Evolutionary conservation across 169 alveolate species (phyloP), one percentile per base, ranked within the genome.

Genomic region (Plasmodium ovale): DNA sequence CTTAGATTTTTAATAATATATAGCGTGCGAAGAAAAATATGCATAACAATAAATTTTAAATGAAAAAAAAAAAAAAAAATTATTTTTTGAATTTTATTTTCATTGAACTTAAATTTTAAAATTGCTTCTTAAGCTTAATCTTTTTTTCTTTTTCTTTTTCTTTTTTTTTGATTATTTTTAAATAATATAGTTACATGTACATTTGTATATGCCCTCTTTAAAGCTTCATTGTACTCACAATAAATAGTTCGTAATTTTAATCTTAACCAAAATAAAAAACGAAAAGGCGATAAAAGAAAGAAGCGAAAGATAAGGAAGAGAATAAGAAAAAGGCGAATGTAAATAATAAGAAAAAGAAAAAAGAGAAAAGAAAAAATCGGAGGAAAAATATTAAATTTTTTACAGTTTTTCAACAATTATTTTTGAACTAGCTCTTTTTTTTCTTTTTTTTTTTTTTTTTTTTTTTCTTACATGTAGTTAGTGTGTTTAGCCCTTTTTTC

Each of bases 371-470:
- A n/a, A n/a, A n/a, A n/a, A n/a, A n/a, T n/a, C n/a, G n/a, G n/a
- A n/a, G n/a, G n/a, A n/a, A n/a, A n/a, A 47, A 21, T 44, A 69
- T 42, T 16, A 29, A 54, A 72, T 31, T 31, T 7, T 16, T 72
- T 72, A 35, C 33, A 54, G 70, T 25, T 47, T 72, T 72, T 31
- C 49, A 39, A 25, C 29, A 19, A 72, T 54, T 56, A 23, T 69
- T 60, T 72, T 47, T 74, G 70, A 74, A 25, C 73, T 47, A 42
- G 73, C 73, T 10, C 19, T 60, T 74, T 74, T 74, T 69, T 25
- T 39, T 74, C 42, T 39, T 59, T 74, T 74, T 58, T 42, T 73
- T 72, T 72, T 72, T 51, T 51, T 51, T 51, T 51, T 51, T 51
- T 23, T 54, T 54, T 21, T 23, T 37, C 58, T 53, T 35, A 21